These are phyloP conservation scores for Wickerhamiella azyma DNA, from an alignment of 805 yeast genomes.

Conservation along the genomic window DNA sequence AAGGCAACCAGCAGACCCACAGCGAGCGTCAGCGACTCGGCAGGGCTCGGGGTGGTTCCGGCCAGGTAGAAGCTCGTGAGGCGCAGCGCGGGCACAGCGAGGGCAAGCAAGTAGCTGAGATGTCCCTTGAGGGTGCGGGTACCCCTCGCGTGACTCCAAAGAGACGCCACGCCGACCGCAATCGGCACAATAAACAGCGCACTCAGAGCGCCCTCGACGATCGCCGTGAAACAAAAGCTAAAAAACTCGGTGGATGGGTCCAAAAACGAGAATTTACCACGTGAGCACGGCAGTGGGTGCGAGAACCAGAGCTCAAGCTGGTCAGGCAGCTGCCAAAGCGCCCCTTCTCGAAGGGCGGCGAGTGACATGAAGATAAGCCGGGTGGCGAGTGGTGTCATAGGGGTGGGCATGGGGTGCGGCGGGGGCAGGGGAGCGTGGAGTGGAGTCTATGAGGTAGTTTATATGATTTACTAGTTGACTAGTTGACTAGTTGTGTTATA, in stretches of 20 bases:
- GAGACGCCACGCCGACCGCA: slow-evolving; percentile 8
- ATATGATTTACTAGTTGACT: too few species aligned
- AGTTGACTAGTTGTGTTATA: too few species aligned
- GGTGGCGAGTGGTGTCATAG: neutral
- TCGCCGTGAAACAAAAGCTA: slow-evolving; percentile 14
- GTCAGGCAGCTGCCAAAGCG: neutral
- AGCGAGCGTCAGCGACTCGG: slow-evolving; percentile 10
- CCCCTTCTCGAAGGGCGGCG: neutral
- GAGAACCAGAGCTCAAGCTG: slow-evolving; percentile 1
- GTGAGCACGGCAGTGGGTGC: slow-evolving; percentile 7
- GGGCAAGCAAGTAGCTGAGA: slow-evolving; percentile 12
- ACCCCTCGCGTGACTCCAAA: slow-evolving; percentile 14
- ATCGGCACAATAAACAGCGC: slow-evolving; percentile 11
- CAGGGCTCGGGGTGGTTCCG: slow-evolving; percentile 7
- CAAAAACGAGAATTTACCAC: slow-evolving; percentile 11
- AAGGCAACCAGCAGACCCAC: slow-evolving; percentile 10
- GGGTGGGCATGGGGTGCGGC: too few species aligned
- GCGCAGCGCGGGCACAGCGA: slow-evolving; percentile 10
- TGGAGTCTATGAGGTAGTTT: too few species aligned
- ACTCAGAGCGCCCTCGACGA: slow-evolving; percentile 12
- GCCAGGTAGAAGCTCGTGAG: slow-evolving; percentile 7
- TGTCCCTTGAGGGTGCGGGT: slow-evolving; percentile 13
- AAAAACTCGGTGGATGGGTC: slow-evolving; percentile 17
- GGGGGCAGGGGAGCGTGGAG: too few species aligned
- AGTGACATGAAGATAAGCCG: neutral